Evolutionary conservation across 345 rosid species (phyloP), one percentile per base, ranked within the genome.

Genomic region (Moricandia moricandioides): DNA sequence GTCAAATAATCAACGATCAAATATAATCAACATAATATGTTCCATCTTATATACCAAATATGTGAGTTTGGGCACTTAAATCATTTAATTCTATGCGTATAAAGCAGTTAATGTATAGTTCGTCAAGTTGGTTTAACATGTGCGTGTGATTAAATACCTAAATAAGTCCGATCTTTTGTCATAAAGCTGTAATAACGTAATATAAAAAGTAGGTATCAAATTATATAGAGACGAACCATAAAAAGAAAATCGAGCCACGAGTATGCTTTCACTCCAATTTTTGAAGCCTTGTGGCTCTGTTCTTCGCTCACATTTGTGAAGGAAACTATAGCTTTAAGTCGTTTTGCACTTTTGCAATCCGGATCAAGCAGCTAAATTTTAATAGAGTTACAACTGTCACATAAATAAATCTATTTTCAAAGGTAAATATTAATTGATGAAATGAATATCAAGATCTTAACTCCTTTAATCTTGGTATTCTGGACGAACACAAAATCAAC

Each of bases 291-390:
- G 17, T 77, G 84, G 77, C 82, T 85, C 74, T 86, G 85, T 56
- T 88, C 96, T 72, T 75, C 84, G 1, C 84, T 75, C 64, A 90
- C 74, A 12, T 86, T 74, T 17, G 91, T 84, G 83, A 94, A 88
- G 84, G 96, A 84, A 71, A 94, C 84, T 49, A 91, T 78, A 31
- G 93, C 98, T 88, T 88, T 89, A 62, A 94, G 83, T 70, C 86
- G 83, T 73, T 78, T 75, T 43, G 87, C 84, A 66, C 92, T 84
- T 67, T 3, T 21, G 65, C 91, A 87, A 13, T 79, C 81, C 0
- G 92, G 86, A 79, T 82, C 82, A 30, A 90, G 81, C 43, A 94
- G 68, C 98, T 94, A 88, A 79, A 39, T 62, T 63, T 31, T 17
- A 24, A 62, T 11, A 70, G 47, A 4, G 21, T 8, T 29, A 29